Conservation (phyloP, 805 yeast species). For the Wickerhamomyces hampshirensis region DNA sequence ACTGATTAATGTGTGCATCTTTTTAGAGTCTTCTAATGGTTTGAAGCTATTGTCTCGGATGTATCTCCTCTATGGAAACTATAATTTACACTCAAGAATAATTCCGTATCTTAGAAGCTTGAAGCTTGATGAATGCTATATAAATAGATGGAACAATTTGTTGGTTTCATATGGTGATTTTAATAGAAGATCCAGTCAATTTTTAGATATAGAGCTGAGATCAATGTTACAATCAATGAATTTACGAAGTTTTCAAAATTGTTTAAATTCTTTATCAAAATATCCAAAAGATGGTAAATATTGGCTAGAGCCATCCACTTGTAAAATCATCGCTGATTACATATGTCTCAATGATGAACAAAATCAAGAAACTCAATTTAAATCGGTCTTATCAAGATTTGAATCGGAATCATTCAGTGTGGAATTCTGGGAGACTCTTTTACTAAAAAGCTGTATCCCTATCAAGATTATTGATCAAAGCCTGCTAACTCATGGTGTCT, state of each 20-base stretch:
- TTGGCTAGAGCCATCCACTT: conserved; percentile 16
- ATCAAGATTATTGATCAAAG: conserved; percentile 4
- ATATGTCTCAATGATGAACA: conserved; percentile 3
- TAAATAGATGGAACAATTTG: conserved; percentile 15
- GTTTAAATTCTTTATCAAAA: conserved; percentile 8
- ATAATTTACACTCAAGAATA: conserved; percentile 4
- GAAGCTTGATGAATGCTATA: conserved; percentile 6
- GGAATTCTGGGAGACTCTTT: conserved; percentile 14
- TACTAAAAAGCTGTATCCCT: conserved; percentile 9
- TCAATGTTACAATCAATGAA: conserved; percentile 12
- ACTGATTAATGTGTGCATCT: conserved; percentile 10
- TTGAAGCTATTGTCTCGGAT: conserved; percentile 6
- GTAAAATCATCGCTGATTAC: conserved; percentile 10
- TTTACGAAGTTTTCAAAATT: conserved; percentile 12
- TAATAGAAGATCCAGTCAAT: conserved; percentile 11
- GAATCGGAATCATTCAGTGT: conserved; percentile 3
- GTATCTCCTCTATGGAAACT: conserved; percentile 4
- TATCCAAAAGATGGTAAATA: neutral
- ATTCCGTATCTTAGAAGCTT: conserved; percentile 10
- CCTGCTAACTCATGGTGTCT: neutral
- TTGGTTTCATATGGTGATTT: conserved; percentile 15
- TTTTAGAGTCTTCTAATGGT: conserved; percentile 3
- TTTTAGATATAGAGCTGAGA: conserved; percentile 11
- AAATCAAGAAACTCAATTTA: conserved; percentile 1
- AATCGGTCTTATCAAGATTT: neutral